phyloP scores from a whole-genome alignment of 345 rosid species.

The Hirschfeldia incana region DNA sequence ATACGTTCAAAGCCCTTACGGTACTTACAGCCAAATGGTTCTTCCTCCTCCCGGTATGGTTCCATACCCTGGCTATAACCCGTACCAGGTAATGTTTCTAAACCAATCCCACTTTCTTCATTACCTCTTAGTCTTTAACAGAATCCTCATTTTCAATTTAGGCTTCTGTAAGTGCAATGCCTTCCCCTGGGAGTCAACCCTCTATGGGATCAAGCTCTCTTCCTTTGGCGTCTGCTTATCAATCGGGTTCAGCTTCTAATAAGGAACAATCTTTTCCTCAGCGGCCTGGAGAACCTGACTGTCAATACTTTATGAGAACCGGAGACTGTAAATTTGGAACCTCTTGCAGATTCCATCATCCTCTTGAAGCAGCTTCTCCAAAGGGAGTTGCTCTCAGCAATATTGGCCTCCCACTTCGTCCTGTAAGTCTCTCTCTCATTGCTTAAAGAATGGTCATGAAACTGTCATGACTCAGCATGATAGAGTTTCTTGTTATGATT shows the following conservation, averaged over 20 bases:
- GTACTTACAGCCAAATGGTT: conserved; percentile 54
- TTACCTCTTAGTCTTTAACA: neutral
- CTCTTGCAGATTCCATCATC: conserved; percentile 92
- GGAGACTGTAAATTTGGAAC: conserved; percentile 88
- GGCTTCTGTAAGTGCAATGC: conserved; percentile 58
- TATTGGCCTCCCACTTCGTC: conserved; percentile 79
- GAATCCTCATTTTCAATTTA: conserved; percentile 20
- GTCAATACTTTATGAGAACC: conserved; percentile 83
- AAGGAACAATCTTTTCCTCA: conserved; percentile 74
- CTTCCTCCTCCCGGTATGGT: conserved; percentile 74
- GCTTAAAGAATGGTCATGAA: neutral
- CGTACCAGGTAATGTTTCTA: conserved; percentile 61
- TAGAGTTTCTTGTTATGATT: neutral
- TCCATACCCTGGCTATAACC: conserved; percentile 69
- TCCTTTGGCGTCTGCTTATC: conserved; percentile 65
- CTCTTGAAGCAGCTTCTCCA: conserved; percentile 52
- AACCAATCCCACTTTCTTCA: neutral
- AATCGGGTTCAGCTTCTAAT: conserved; percentile 51
- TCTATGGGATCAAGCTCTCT: conserved; percentile 59
- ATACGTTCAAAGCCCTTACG: conserved; percentile 68
- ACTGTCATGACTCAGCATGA: conserved; percentile 9
- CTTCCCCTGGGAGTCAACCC: conserved; percentile 61
- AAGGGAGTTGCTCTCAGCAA: conserved; percentile 58
- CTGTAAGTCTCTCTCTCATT: conserved; percentile 51
- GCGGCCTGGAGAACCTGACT: conserved; percentile 85